Conservation (phyloP, 306 rosid genomes). For the Cicer bijugum region DNA sequence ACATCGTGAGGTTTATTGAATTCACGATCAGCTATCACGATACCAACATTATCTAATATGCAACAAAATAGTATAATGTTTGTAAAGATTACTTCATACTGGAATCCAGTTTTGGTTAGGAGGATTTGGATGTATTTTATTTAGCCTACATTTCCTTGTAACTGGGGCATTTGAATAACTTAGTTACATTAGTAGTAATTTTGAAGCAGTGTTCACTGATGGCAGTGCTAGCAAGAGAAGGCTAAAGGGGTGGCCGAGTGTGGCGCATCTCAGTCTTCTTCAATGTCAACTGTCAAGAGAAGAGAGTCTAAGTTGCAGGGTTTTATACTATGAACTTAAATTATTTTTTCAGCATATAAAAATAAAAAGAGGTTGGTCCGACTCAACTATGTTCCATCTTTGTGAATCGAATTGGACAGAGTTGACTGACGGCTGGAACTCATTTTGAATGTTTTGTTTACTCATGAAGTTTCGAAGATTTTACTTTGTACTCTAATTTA, state of each 20-base stretch:
- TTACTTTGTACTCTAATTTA: no score
- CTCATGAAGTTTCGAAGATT: no score
- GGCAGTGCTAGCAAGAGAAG: not conserved
- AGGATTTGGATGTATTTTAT: slow-evolving; percentile 29
- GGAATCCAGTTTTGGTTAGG: slow-evolving; percentile 37
- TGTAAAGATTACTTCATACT: slow-evolving; percentile 35
- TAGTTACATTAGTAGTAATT: not conserved
- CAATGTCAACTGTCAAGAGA: not conserved
- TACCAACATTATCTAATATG: slow-evolving; percentile 16
- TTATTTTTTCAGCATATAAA: not conserved
- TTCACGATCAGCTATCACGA: not conserved
- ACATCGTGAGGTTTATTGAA: slow-evolving; percentile 7
- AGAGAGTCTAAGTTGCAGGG: not conserved
- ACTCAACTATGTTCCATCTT: not conserved
- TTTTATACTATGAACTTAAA: not conserved
- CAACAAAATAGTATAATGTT: slow-evolving; percentile 28
- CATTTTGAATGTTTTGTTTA: not conserved
- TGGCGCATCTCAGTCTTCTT: not conserved
- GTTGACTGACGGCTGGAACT: not conserved
- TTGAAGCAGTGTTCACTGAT: not conserved
- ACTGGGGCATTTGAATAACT: slow-evolving; percentile 13
- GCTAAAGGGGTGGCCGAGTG: not conserved
- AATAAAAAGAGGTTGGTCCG: slow-evolving; percentile 8
- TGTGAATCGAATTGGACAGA: not conserved
- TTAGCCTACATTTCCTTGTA: slow-evolving; percentile 35